Evolutionary conservation across 352 stramenopile species (phyloP), one percentile per base, ranked within the genome.

Genomic region (Chrysophaeum taylorii): DNA sequence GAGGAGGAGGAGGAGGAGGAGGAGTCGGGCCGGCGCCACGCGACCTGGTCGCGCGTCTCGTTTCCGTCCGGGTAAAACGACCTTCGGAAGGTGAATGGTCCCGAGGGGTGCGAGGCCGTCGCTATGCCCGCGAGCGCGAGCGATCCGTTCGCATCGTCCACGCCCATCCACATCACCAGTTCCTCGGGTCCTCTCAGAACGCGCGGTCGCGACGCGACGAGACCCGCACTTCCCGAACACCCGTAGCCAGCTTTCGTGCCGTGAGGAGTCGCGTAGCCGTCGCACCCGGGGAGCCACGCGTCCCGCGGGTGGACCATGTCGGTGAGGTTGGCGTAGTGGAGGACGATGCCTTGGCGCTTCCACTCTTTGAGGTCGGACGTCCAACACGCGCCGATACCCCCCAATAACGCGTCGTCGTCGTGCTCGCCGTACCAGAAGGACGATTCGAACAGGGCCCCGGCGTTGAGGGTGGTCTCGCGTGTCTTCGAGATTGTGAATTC

Each of bases 101-200:
- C 94, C 50, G 93, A 92, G 0, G 89, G 87, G 72, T 90, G 95
- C 14, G 81, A 69, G 45, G 86, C 91, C 0, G 83, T 89, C 9
- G 92, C 92, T 1, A 97, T 86, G 15, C 87, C 91, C 2, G 81
- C 89, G 54, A 97, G 80, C 31, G 89, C 92, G 74, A 96, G 86
- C 0, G 85, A 84, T 68, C 90, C 88, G 18, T 74, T 83, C 9
- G 63, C 73, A 72, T 94, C 91, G 75, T 97, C 91, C 18, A 97
- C 85, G 52, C 92, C 86, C 82, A 96, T 92, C 93, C 93, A 98
- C 92, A 98, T 97, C 1, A 98, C 92, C 73, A 94, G 23, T 52
- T n/a, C 71, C 73, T 63, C 63, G 73, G 23, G 48, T 72, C 14
- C 48, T 48, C 21, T 4, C 31, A 66, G 35, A 2, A 66, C 57